phyloP scores from a whole-genome alignment of 805 yeast species.

The Zygosaccharomyces lentus region DNA sequence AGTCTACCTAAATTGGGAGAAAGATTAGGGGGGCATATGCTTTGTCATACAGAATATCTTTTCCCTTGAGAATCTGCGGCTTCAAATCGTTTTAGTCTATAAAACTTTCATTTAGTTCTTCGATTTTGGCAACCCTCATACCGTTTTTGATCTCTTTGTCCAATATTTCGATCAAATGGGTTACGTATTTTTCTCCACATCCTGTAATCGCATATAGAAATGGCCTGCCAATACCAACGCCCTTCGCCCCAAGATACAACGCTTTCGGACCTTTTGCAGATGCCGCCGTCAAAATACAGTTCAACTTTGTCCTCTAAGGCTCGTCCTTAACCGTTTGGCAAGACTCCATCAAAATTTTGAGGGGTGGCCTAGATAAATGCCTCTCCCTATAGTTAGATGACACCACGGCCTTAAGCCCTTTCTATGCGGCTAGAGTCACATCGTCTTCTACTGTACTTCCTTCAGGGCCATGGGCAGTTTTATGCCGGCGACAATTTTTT shows the following conservation, averaged over 20 bases:
- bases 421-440: slow-evolving; percentile 51
- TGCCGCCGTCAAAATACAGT: slow-evolving; percentile 71
- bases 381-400: slow-evolving; percentile 76
- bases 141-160: slow-evolving; percentile 58
- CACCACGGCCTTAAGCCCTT: slow-evolving; percentile 59
- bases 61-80: slow-evolving; percentile 38
- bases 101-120: slow-evolving; percentile 41
- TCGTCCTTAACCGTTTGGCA: slow-evolving; percentile 40
- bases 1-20: slow-evolving; percentile 8
- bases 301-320: slow-evolving; percentile 50
- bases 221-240: slow-evolving; percentile 72
- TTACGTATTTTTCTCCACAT: slow-evolving; percentile 73
- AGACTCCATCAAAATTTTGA: slow-evolving; percentile 57
- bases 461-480: slow-evolving; percentile 49
- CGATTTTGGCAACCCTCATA: slow-evolving; percentile 53
- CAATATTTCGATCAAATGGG: slow-evolving; percentile 56
- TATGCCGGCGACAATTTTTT: slow-evolving; percentile 32
- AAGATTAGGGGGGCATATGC: slow-evolving; percentile 16
- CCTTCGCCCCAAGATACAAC: slow-evolving; percentile 69
- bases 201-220: slow-evolving; percentile 74
- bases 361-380: slow-evolving; percentile 56
- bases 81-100: slow-evolving; percentile 31
- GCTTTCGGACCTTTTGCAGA: slow-evolving; percentile 79
- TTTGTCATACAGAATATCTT: slow-evolving; percentile 20
- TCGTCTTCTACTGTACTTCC: slow-evolving; percentile 70